A percentile compares a stretch with the other conserved stretches of the same genome.
Conservation (phyloP, 306 rosid genomes). For the Ceratonia siliqua region DNA sequence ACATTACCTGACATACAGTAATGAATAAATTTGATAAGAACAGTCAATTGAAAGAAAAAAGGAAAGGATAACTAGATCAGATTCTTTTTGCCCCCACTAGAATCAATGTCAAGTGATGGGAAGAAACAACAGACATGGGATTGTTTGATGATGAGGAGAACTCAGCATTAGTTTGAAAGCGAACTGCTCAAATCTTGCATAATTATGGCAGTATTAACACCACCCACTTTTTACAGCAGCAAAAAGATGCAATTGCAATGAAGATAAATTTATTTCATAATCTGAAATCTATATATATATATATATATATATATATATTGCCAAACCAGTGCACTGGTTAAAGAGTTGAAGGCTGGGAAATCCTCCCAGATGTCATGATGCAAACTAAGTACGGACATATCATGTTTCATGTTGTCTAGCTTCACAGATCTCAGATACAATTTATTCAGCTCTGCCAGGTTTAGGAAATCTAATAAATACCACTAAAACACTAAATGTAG, state of each 20-base stretch:
- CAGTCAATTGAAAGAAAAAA: background rate
- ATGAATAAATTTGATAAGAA: background rate
- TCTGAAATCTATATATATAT: too few relatives aligned
- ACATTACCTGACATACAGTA: conserved; percentile 55
- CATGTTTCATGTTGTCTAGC: background rate
- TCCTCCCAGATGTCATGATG: background rate
- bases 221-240: background rate
- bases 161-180: background rate
- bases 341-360: background rate
- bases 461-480: background rate
- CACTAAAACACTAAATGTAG: background rate
- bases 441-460: background rate
- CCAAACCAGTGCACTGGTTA: background rate
- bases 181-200: background rate
- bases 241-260: background rate
- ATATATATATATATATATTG: too few relatives aligned
- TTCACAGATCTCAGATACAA: background rate
- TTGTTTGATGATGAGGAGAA: background rate
- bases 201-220: background rate
- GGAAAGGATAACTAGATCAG: background rate
- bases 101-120: background rate
- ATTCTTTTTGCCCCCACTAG: background rate
- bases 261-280: background rate
- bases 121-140: background rate
- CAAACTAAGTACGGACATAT: background rate